phyloP scores from a whole-genome alignment of 345 rosid species.

The Dovyalis caffra region DNA sequence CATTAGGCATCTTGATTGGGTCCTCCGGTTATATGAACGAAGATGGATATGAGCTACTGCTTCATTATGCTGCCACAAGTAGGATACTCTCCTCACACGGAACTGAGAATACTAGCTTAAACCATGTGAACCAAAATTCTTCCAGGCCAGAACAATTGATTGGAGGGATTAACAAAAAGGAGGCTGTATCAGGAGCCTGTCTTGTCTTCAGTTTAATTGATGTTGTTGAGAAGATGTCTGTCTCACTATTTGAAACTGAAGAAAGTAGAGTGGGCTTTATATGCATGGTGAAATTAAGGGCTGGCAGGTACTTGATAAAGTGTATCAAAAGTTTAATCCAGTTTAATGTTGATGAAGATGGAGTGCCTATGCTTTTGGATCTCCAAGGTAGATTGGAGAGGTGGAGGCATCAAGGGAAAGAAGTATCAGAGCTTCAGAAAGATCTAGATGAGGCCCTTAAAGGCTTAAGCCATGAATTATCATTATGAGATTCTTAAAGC shows the following conservation, averaged over 20 bases:
- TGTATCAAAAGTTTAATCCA: conserved; percentile 51
- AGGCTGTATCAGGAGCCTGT: conserved; percentile 52
- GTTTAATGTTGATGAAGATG: conserved; percentile 34
- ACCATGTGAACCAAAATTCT: conserved; percentile 23
- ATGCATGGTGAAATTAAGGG: conserved; percentile 50
- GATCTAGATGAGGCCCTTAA: conserved; percentile 44
- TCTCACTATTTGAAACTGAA: conserved; percentile 49
- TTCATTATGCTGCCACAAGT: conserved; percentile 73
- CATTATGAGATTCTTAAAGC: conserved; percentile 5
- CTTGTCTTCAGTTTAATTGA: conserved; percentile 61
- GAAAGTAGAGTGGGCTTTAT: conserved; percentile 40
- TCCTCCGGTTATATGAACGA: conserved; percentile 36
- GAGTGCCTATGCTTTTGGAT: conserved; percentile 44
- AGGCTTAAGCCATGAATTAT: conserved; percentile 32
- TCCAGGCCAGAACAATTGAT: conserved; percentile 13
- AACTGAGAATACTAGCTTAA: conserved; percentile 20
- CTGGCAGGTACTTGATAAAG: conserved; percentile 53
- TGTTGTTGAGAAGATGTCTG: conserved; percentile 50
- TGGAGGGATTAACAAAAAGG: conserved; percentile 28
- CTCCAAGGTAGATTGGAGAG: conserved; percentile 44
- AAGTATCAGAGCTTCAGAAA: conserved; percentile 26
- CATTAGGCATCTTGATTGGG: conserved; percentile 59
- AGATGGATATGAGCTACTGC: conserved; percentile 51
- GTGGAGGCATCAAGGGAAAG: conserved; percentile 60
- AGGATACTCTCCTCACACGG: conserved; percentile 24